A percentile compares a stretch with the other conserved stretches of the same genome.
Evolutionary conservation across 805 yeast genomes (phyloP).

Genomic region (Yarrowia sp.): DNA sequence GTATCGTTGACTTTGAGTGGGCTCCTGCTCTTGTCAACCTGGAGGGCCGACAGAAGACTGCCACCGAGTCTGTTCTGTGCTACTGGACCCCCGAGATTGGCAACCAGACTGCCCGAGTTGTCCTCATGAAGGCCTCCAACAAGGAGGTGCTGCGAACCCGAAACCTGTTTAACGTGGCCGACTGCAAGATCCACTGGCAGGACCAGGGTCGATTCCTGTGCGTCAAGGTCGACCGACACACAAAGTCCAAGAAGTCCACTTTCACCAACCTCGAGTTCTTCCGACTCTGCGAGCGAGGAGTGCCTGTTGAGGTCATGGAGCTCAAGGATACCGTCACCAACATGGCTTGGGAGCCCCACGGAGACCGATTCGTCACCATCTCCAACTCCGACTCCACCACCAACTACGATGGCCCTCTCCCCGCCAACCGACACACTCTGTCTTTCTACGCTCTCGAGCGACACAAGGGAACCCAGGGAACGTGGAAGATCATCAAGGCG

Average conservation of each 20-base stretch:
- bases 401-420: constrained; percentile 31
- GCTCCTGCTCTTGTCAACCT: constrained; percentile 84
- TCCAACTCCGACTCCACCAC: constrained; percentile 50
- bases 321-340: constrained; percentile 82
- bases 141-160: constrained; percentile 83
- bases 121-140: constrained; percentile 82
- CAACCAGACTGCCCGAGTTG: constrained; percentile 93
- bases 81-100: constrained; percentile 96
- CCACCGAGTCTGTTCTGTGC: constrained; percentile 57
- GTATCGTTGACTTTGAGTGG: constrained; percentile 88
- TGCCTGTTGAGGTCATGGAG: constrained; percentile 94
- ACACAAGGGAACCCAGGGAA: constrained; percentile 47
- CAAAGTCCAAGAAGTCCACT: constrained; percentile 87
- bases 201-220: constrained; percentile 77
- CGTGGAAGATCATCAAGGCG: constrained; percentile 60
- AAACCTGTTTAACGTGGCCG: constrained; percentile 90
- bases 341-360: constrained; percentile 95
- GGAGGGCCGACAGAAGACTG: constrained; percentile 50
- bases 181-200: constrained; percentile 93
- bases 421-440: constrained; percentile 50
- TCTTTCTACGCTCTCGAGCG: constrained; percentile 83
- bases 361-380: constrained; percentile 81
- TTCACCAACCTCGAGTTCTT: constrained; percentile 92
- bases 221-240: constrained; percentile 94
- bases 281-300: constrained; percentile 79